Evolutionary conservation across 2,329 filamentous ascomycete species (phyloP).

Genomic region (Myriangium duriaei): DNA sequence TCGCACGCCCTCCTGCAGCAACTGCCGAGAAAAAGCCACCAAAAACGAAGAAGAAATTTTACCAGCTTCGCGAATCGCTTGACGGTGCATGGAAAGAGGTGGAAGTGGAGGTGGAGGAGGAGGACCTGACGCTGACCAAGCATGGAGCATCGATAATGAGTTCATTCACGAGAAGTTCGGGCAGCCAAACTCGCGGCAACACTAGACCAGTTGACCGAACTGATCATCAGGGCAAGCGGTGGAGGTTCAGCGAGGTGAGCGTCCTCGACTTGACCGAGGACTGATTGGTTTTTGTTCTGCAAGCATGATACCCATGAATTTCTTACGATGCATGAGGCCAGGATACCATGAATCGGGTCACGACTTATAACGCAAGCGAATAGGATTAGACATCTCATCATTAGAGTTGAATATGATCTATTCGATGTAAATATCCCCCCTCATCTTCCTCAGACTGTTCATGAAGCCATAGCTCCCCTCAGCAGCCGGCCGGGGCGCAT

Average conservation of each 20-base stretch:
- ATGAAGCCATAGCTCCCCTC: constrained; percentile 39
- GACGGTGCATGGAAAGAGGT: constrained; percentile 23
- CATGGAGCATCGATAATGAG: constrained; percentile 11
- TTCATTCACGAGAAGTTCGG: constrained; percentile 14
- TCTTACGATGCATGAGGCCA: constrained; percentile 6
- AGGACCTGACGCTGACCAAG: constrained; percentile 18
- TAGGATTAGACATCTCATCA: too few species aligned
- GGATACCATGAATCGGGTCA: constrained; percentile 3
- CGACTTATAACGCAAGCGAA: too few species aligned
- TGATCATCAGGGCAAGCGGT: too few species aligned
- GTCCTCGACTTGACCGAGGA: constrained; percentile 23
- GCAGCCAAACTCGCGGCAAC: constrained; percentile 13
- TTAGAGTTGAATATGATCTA: constrained; percentile 1
- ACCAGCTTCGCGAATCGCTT: constrained; percentile 21
- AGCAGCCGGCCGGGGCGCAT: constrained; percentile 14
- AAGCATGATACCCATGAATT: constrained; percentile 8
- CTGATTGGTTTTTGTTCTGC: background rate
- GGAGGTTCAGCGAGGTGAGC: constrained; percentile 24
- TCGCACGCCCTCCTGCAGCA: background rate
- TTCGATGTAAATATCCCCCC: constrained; percentile 42
- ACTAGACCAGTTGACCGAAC: constrained; percentile 9
- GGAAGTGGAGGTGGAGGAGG: constrained; percentile 16
- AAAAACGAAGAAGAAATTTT: constrained; percentile 15
- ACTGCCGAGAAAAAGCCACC: background rate
- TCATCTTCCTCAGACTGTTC: constrained; percentile 39